These are phyloP conservation scores for Monascus purpureus DNA, from an alignment of 495 filamentous ascomycete species.

Conservation along the genomic window DNA sequence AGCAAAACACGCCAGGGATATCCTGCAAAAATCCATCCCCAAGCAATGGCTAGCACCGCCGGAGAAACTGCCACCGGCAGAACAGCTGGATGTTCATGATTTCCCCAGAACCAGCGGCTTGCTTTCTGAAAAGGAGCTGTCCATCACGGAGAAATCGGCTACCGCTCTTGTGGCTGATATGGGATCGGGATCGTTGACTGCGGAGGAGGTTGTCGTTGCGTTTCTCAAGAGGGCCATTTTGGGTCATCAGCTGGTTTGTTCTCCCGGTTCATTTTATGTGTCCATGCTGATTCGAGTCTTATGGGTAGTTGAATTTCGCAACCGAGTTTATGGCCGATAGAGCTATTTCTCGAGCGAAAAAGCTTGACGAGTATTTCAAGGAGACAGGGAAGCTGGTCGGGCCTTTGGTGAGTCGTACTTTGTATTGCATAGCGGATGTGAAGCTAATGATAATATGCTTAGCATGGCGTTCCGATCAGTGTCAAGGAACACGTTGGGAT, in stretches of 20 bases:
- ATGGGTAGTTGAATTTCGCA: slow-evolving; percentile 41
- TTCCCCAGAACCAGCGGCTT: slow-evolving; percentile 33
- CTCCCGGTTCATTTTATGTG: no score
- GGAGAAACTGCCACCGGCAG: slow-evolving; percentile 14
- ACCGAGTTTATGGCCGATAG: slow-evolving; percentile 52
- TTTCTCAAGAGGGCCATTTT: slow-evolving; percentile 49
- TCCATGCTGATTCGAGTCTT: background rate
- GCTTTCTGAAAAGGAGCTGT: slow-evolving; percentile 36
- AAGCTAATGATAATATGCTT: slow-evolving; percentile 15
- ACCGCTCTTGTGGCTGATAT: slow-evolving; percentile 39
- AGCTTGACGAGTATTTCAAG: slow-evolving; percentile 38
- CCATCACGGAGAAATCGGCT: slow-evolving; percentile 44
- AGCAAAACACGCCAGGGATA: slow-evolving; percentile 21
- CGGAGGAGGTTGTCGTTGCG: slow-evolving; percentile 42
- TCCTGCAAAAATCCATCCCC: slow-evolving; percentile 21
- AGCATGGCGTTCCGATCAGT: slow-evolving; percentile 55
- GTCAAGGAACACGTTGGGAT: slow-evolving; percentile 56
- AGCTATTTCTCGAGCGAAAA: slow-evolving; percentile 43
- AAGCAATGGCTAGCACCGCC: slow-evolving; percentile 24
- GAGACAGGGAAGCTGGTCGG: slow-evolving; percentile 23
- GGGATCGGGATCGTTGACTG: slow-evolving; percentile 29
- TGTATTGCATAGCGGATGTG: background rate
- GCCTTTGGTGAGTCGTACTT: slow-evolving; percentile 15
- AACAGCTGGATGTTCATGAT: slow-evolving; percentile 24
- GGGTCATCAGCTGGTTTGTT: slow-evolving; percentile 40